phyloP scores from a whole-genome alignment of 2,329 filamentous ascomycete species.

The Trichoderma koningii region DNA sequence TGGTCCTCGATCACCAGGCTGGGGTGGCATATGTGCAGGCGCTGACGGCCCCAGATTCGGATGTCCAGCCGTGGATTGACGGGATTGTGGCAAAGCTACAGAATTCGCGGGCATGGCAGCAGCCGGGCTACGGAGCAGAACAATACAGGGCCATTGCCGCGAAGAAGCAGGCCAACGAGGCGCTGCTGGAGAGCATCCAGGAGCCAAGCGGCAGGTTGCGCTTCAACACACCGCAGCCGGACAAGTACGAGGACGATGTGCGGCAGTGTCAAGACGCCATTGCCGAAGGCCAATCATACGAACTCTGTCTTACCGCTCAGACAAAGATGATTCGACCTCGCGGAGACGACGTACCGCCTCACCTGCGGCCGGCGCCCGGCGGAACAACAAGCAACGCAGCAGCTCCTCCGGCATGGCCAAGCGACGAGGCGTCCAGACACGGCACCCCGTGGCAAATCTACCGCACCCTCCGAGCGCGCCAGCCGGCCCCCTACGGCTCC shows the following conservation, averaged over 20 bases:
- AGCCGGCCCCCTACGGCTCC: slow-evolving; percentile 83
- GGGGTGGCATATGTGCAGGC: slow-evolving; percentile 65
- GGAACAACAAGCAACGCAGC: background rate
- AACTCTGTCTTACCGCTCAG: slow-evolving; percentile 79
- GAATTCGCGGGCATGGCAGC: slow-evolving; percentile 38
- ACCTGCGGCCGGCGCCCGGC: slow-evolving; percentile 24
- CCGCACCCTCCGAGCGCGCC: slow-evolving; percentile 65
- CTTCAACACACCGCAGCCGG: slow-evolving; percentile 46
- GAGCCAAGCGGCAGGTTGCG: slow-evolving; percentile 28
- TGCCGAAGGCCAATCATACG: slow-evolving; percentile 78
- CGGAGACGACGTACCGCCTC: slow-evolving; percentile 47
- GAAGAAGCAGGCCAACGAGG: slow-evolving; percentile 29
- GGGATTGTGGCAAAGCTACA: slow-evolving; percentile 37
- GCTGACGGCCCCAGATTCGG: slow-evolving; percentile 35
- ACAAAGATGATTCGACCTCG: slow-evolving; percentile 59
- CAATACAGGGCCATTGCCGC: slow-evolving; percentile 8
- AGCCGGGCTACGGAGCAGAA: slow-evolving; percentile 25
- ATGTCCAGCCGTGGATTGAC: slow-evolving; percentile 39
- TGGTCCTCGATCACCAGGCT: slow-evolving; percentile 73
- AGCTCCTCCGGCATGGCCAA: background rate
- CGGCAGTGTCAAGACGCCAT: slow-evolving; percentile 69
- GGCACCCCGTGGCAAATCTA: slow-evolving; percentile 69
- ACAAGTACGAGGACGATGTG: slow-evolving; percentile 68
- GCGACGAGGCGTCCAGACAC: slow-evolving; percentile 19
- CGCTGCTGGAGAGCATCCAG: slow-evolving; percentile 29